Percentiles rank a stretch among this genome's conserved stretches.
phyloP scores from a whole-genome alignment of 2,329 filamentous ascomycete species.

The Fusarium metavorans region DNA sequence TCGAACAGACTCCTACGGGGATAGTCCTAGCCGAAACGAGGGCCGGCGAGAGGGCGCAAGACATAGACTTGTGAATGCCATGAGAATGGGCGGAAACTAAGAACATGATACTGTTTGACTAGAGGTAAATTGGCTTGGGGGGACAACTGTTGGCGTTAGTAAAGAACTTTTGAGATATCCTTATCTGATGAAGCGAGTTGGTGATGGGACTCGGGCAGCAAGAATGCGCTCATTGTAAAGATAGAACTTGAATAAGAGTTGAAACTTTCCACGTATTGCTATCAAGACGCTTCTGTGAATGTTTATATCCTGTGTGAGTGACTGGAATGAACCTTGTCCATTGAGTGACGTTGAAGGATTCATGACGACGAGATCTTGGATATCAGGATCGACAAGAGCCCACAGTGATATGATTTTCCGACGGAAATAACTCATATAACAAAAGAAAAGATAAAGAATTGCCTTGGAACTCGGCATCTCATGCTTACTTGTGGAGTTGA shows the following conservation, averaged over 20 bases:
- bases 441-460: neutral
- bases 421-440: neutral
- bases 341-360: neutral
- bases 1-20: conserved; percentile 36
- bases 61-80: conserved; percentile 49
- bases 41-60: conserved; percentile 48
- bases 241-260: conserved; percentile 26
- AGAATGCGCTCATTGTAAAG: conserved; percentile 13
- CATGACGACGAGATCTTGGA: conserved; percentile 1
- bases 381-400: neutral
- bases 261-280: neutral
- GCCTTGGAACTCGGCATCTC: conserved; percentile 22
- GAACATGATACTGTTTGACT: conserved; percentile 6
- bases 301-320: neutral
- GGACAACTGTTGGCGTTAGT: conserved; percentile 25
- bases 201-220: neutral
- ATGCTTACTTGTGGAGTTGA: conserved; percentile 18
- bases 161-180: conserved; percentile 32
- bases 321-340: neutral
- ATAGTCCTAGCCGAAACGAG: conserved; percentile 39
- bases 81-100: conserved; percentile 46
- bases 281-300: neutral
- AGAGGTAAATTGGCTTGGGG: conserved; percentile 1
- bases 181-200: conserved; percentile 28
- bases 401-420: neutral